Evolutionary conservation across 306 rosid genomes (phyloP), one percentile per base, ranked within the genome.

Genomic region (Urtica urens): DNA sequence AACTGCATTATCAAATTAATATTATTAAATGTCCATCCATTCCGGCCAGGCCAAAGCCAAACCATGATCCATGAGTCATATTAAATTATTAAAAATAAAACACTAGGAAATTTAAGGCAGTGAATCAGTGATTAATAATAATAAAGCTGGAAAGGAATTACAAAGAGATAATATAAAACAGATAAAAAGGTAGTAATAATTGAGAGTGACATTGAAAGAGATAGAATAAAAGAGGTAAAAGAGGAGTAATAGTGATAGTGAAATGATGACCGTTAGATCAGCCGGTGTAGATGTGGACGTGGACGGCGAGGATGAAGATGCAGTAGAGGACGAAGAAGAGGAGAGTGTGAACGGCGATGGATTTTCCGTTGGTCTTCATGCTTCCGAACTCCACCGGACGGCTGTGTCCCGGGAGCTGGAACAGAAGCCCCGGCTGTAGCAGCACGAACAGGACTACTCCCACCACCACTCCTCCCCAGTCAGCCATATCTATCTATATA

Each of bases 381-480:
- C 83, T 60, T 18, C 94, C 78, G 21, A 90, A 90, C 66, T 90
- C 99, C 3, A 90, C 24, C 59, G 59, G 78, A 38, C 67, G 78
- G 31, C 67, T 61, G 60, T 81, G 67, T 0, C 99, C 95, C 0
- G 99, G 99, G 10, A 90, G 58, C 22, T 85, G 58, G 44, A 86
- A 90, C 4, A 90, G 72, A 16, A 90, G 60, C 1, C 99, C 99
- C 7, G 99, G 99, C 33, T 81, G 84, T 7, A 90, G 95, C 7
- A 90, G 77, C 41, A 90, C 86, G 67, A 90, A 85, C 46, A 90
- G 60, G 15, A 90, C 92, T 6, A 90, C 95, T 0, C 95, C 99
- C 10, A 90, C 68, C 21, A 90, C n/a, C n/a, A 90, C 92, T 0
- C 95, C 94, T 1, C 78, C 96, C 99, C 99, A 85, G 63, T 90